Evolutionary conservation across 768 basidiomycete species (phyloP).

Genomic region (Tulasnella sp.): DNA sequence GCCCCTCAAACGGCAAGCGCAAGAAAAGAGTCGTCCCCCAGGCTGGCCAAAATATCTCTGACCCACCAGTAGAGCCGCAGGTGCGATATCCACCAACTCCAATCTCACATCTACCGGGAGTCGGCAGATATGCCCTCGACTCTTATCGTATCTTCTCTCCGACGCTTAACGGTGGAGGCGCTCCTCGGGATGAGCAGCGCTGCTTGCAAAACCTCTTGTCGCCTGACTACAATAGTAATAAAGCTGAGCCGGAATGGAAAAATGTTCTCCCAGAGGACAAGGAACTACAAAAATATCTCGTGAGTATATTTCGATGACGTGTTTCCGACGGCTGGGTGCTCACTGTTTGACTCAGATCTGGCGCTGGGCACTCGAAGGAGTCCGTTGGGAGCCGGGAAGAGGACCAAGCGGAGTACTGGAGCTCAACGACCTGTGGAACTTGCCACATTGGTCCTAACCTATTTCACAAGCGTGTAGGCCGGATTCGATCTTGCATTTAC

Average conservation of each 20-base stretch:
- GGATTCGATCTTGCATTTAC: too few species aligned
- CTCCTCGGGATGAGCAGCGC: constrained; percentile 33
- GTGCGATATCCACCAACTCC: constrained; percentile 47
- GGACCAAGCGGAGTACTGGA: background rate
- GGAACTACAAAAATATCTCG: constrained; percentile 63
- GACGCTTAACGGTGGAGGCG: constrained; percentile 35
- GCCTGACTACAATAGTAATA: constrained; percentile 29
- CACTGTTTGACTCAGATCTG: background rate
- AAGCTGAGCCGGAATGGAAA: constrained; percentile 52
- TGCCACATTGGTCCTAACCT: background rate
- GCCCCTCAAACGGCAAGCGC: background rate
- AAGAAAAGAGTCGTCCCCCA: background rate
- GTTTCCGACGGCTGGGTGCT: background rate
- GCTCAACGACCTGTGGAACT: background rate
- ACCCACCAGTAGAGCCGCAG: background rate
- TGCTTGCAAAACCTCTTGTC: constrained; percentile 30
- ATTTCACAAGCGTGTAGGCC: background rate
- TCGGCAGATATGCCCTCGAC: constrained; percentile 69
- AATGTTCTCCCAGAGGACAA: constrained; percentile 62
- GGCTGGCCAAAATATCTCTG: background rate
- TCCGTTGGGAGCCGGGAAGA: background rate
- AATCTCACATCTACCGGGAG: constrained; percentile 58
- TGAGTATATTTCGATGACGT: constrained; percentile 38
- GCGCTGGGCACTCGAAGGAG: constrained; percentile 26
- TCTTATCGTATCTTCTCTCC: constrained; percentile 67